Conservation (phyloP, 257 asterid genomes). For the Osmanthus fragrans region DNA sequence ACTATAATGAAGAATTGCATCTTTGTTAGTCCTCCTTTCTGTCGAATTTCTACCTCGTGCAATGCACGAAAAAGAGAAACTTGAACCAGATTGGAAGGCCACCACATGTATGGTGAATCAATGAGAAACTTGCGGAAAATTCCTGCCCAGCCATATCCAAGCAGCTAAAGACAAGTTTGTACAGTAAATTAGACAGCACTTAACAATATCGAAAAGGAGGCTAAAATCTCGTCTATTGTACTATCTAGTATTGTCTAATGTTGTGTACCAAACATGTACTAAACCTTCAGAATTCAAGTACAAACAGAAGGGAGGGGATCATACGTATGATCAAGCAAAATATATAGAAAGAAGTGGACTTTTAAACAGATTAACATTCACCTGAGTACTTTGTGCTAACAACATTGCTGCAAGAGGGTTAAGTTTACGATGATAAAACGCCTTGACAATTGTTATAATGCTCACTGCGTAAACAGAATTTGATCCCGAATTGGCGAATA, state of each 20-base stretch:
- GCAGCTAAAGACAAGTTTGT: conserved; percentile 36
- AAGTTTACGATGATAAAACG: conserved; percentile 49
- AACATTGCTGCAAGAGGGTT: conserved; percentile 55
- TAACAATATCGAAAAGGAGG: background rate
- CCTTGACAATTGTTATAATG: conserved; percentile 59
- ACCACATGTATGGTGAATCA: conserved; percentile 85
- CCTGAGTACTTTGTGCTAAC: conserved; percentile 58
- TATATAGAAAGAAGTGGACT: background rate
- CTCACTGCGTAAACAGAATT: conserved; percentile 46
- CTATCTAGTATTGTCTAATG: background rate
- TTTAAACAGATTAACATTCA: background rate
- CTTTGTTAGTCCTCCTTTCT: conserved; percentile 63
- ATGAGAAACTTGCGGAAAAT: conserved; percentile 60
- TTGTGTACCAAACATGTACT: background rate
- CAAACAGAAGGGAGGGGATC: background rate
- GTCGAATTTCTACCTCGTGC: conserved; percentile 54
- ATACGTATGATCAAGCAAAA: background rate
- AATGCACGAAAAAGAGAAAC: conserved; percentile 73
- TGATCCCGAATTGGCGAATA: conserved; percentile 60
- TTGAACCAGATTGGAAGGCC: conserved; percentile 76
- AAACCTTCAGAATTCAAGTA: background rate
- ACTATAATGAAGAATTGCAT: conserved; percentile 63
- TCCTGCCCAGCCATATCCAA: conserved; percentile 83
- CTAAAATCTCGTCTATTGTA: background rate
- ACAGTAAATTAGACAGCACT: background rate